Conservation (phyloP, 441 rosid genomes). For the Jatropha multifida region DNA sequence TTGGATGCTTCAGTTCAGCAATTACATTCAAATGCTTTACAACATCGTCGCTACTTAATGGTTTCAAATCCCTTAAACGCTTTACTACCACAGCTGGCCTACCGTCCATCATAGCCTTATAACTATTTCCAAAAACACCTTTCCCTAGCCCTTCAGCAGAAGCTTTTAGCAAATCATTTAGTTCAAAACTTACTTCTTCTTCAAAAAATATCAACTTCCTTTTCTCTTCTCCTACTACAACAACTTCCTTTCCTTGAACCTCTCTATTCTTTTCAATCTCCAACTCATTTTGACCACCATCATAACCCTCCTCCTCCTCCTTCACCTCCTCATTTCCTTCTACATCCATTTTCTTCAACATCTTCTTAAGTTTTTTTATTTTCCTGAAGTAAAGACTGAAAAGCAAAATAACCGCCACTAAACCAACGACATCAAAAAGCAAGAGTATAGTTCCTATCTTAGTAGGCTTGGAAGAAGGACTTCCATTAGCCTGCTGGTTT, state of each 20-base stretch:
- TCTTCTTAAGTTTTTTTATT: slow-evolving; percentile 26
- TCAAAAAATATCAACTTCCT: slow-evolving; percentile 39
- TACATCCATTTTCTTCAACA: slow-evolving; percentile 11
- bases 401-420: slow-evolving; percentile 39
- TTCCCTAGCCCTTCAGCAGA: slow-evolving; percentile 50
- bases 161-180: slow-evolving; percentile 48
- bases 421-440: slow-evolving; percentile 32
- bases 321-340: not conserved
- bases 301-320: not conserved
- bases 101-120: slow-evolving; percentile 42
- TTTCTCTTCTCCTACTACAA: slow-evolving; percentile 23
- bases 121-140: slow-evolving; percentile 45
- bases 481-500: not conserved
- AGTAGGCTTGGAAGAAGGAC: not conserved
- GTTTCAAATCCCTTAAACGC: slow-evolving; percentile 43
- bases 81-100: slow-evolving; percentile 41
- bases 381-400: slow-evolving; percentile 36
- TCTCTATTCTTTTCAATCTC: slow-evolving; percentile 1
- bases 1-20: slow-evolving; percentile 41
- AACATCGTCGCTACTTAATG: slow-evolving; percentile 43
- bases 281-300: not conserved
- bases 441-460: slow-evolving; percentile 18
- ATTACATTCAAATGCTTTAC: slow-evolving; percentile 32
- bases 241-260: not conserved
- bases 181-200: slow-evolving; percentile 25